Evolutionary conservation across 2,329 filamentous ascomycete genomes (phyloP), one percentile per base, ranked within the genome.

Genomic region (Magnaporthiopsis incrustans): DNA sequence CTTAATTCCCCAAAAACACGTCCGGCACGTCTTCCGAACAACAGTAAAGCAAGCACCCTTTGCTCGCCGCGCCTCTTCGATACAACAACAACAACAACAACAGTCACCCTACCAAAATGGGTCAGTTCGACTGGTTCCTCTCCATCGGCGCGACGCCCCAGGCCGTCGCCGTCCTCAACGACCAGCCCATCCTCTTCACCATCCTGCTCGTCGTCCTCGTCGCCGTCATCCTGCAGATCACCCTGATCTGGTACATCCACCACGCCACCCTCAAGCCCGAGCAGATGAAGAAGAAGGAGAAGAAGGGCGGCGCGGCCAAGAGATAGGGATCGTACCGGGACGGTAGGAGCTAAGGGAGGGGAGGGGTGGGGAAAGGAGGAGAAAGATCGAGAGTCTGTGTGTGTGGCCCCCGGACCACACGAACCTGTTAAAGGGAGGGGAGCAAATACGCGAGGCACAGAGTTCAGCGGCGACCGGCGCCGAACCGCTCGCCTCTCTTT

Each of bases 251-350:
- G 81, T 85, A 79, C 74, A 86, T 86, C 70, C 82, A 85, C 74
- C 81, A 77, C 70, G 83, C 82, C 65, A 87, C 84, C 26, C 67
- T 84, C 75, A 87, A 86, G 76, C 84, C 84, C 22, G 82, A 84
- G 70, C 84, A 87, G 73, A 81, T 77, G 72, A 83, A 82, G 73
- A 80, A 83, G 74, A 82, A 81, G 72, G 76, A 77, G 63, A 78
- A 78, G 62, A 71, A 71, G 62, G 50, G 50, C 50, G 57, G 18
- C 11, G 61, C 27, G 6, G 67, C 66, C n/a, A 63, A 64, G 64
- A 67, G 65, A 60, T 70, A 67, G 12, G 15, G 4, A 38, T 4
- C 15, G 33, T 26, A 18, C 56, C 18, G 1, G 35, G n/a, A 5
- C 38, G n/a, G 8, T 11, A 3, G 12, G 26, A 22, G 26, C 32